Percentiles rank a stretch among this genome's conserved stretches.
Conservation (phyloP, 192 early-diverging fungal genomes). For the Coemansia nantahalensis region DNA sequence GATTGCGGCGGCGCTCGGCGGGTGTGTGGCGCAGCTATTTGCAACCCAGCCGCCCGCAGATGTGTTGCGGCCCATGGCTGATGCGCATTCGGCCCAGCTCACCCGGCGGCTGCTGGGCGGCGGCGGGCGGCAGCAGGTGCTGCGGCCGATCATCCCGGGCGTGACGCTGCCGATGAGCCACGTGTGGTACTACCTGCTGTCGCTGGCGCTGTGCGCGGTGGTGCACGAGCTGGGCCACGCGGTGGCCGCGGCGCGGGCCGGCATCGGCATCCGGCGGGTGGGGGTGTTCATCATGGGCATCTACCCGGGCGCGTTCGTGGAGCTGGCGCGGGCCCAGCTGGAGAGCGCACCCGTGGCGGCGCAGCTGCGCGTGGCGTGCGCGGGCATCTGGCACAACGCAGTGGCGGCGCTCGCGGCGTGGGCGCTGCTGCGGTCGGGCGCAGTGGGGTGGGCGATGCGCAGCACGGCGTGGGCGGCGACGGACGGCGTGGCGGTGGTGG, state of each 20-base stretch:
- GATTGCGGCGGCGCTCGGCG: conserved; percentile 12
- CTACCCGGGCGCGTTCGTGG: conserved; percentile 44
- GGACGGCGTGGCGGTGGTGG: conserved; percentile 21
- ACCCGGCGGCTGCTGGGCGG: neutral
- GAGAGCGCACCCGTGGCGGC: conserved; percentile 3
- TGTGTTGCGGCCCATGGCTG: no score
- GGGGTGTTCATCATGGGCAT: conserved; percentile 37
- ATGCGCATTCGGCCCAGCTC: no score
- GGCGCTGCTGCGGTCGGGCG: conserved; percentile 28
- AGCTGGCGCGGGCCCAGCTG: conserved; percentile 22
- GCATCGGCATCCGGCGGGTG: conserved; percentile 10
- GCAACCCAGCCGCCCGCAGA: neutral
- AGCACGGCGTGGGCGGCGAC: conserved; percentile 14
- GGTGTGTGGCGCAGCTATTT: neutral
- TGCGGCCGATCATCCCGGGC: conserved; percentile 39
- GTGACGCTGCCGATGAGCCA: conserved; percentile 37
- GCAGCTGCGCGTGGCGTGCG: conserved; percentile 35
- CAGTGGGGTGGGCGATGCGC: conserved; percentile 7
- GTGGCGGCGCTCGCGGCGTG: conserved; percentile 17
- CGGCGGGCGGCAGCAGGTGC: conserved; percentile 6
- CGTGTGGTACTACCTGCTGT: conserved; percentile 25
- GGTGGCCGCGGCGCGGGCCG: conserved; percentile 20
- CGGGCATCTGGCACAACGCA: conserved; percentile 49
- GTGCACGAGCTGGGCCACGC: conserved; percentile 47
- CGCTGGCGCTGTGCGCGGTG: conserved; percentile 20